Evolutionary conservation across 805 yeast species (phyloP), one percentile per base, ranked within the genome.

Genomic region (Metschnikowia hibisci): DNA sequence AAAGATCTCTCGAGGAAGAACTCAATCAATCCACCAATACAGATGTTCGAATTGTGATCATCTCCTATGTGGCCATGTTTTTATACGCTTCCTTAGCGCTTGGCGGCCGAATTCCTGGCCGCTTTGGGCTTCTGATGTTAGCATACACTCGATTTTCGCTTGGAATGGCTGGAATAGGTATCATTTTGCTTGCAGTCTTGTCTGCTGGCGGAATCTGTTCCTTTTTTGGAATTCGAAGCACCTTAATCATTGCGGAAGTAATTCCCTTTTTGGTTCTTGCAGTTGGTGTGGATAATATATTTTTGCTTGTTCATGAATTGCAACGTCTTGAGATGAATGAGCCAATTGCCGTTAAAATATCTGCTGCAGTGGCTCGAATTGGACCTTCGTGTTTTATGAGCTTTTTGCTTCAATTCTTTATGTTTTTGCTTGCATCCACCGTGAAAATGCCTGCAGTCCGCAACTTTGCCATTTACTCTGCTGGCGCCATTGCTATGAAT

Each of bases 391-490:
- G 95, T 44, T 59, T 87, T 8, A 67, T 87, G 16, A 84, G 96
- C 42, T 80, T 95, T 0, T 52, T 81, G 1, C 78, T 90, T 35
- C 97, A 93, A 55, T 71, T 82, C n/a, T 69, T 80, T 7, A 86
- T 96, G 56, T 89, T 91, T 55, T 63, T 80, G 6, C 66, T 91
- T 32, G 96, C 96, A 0, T 72, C 95, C 0, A 62, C 72, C 4
- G 97, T 93, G 6, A 75, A 82, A 10, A 93, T 93, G 97, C 98
- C 98, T 1, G 98, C 98, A 0, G 98, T 91, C 14, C 76, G 84
- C 50, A 93, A 90, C 62, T 91, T 91, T 71, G 97, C 99, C 0
- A 63, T 85, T 11, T 93, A 87, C 57, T 87, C 96, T 6, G 90
- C 96, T 0, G 84, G 88, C 13, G 91, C 98, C 0, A 82, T 91